These are phyloP conservation scores for Pythium volutum DNA, from an alignment of 352 stramenopile genomes.

Conservation along the genomic window DNA sequence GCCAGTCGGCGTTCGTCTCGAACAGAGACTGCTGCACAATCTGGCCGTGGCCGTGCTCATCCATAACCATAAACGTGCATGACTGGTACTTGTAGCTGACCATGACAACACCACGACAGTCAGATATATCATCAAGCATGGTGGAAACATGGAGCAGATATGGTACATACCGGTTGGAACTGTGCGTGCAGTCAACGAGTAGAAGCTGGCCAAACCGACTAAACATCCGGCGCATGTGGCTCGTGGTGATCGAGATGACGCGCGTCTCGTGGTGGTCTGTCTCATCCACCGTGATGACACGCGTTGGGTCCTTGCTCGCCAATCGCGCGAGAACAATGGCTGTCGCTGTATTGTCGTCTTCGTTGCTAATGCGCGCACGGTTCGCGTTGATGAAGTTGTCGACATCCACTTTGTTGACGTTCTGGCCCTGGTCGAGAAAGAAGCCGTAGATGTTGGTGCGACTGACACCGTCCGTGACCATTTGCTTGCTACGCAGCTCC, in stretches of 20 bases:
- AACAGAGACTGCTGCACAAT: constrained; percentile 18
- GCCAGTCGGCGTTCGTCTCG: constrained; percentile 14
- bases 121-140: background rate
- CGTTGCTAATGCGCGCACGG: background rate
- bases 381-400: constrained; percentile 10
- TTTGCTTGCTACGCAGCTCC: background rate
- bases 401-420: background rate
- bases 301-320: background rate
- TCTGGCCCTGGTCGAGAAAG: background rate
- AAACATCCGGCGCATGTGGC: constrained; percentile 2
- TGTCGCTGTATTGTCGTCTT: background rate
- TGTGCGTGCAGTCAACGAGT: constrained; percentile 17
- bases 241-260: constrained; percentile 4
- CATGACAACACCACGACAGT: background rate
- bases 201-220: constrained; percentile 5
- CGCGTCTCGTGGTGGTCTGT: background rate
- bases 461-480: background rate
- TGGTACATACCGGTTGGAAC: constrained; percentile 12
- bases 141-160: background rate
- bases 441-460: constrained; percentile 1
- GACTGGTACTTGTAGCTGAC: constrained; percentile 22
- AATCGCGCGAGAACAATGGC: background rate
- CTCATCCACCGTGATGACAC: constrained; percentile 8
- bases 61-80: constrained; percentile 19
- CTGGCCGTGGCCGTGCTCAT: constrained; percentile 10